Evolutionary conservation across 1,284 basidiomycete genomes (phyloP), one percentile per base, ranked within the genome.

Genomic region (Tilletiopsis washingtonensis): DNA sequence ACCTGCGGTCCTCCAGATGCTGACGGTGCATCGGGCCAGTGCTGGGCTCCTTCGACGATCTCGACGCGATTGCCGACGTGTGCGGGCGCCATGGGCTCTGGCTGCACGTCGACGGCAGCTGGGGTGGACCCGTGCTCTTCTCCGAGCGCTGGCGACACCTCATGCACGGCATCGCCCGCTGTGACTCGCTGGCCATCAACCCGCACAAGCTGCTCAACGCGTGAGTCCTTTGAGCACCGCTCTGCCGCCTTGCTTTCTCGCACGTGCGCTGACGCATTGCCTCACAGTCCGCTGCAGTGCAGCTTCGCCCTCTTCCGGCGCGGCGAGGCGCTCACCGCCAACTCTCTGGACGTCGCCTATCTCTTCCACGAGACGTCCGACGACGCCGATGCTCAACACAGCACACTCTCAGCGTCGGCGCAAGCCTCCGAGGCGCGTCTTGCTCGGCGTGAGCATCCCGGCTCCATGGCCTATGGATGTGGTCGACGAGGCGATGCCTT

Each of bases 191-290:
- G 47, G 71, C 74, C 12, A 62, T 76, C 52, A 75, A 73, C 40
- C 75, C 75, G 5, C 75, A 76, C 64, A 76, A 76, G 55, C 69
- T 76, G 53, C 61, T 76, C 39, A 73, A 69, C 23, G 68, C 73
- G 14, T 45, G 43, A 45, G 43, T 45, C 20, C 9, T 34, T 34
- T 9, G n/a, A 34, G 9, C 29, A 34, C 29, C n/a, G 29, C 29
- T n/a, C 9, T 9, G n/a, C 9, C n/a, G 9, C 29, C 9, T 24
- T 12, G 5, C 7, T 6, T 40, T 40, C 39, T 20, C 6, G n/a
- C 19, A 15, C 39, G 17, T 23, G 32, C 11, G 5, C 4, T 14
- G 6, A 29, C 6, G 20, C n/a, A n/a, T 7, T 43, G 20, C 26
- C 43, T 12, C 27, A 27, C 43, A 45, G 43, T 6, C 73, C 75